Percentiles rank a stretch among this genome's conserved stretches.
These are phyloP conservation scores for Discostella stelligera DNA, from an alignment of 352 stramenopile genomes.

Conservation along the genomic window DNA sequence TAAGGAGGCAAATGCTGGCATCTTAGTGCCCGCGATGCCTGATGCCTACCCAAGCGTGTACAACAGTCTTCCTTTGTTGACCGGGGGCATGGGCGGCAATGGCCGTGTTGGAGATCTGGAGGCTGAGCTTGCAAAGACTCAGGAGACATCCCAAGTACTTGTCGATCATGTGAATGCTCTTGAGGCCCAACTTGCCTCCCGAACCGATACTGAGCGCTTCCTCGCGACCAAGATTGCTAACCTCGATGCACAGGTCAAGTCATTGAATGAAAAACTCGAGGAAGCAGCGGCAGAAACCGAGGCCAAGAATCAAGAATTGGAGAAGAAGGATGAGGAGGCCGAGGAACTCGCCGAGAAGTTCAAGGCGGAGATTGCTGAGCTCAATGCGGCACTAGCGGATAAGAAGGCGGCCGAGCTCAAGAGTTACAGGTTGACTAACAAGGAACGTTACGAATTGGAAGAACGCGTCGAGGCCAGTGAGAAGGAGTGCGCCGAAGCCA, in stretches of 20 bases:
- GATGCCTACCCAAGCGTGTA: background rate
- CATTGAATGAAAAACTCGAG: constrained; percentile 36
- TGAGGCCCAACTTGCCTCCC: constrained; percentile 62
- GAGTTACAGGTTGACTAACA: constrained; percentile 54
- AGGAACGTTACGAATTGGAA: constrained; percentile 41
- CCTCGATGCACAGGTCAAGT: constrained; percentile 57
- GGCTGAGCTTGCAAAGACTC: constrained; percentile 63
- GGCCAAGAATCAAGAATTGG: constrained; percentile 43
- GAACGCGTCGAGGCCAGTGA: constrained; percentile 48
- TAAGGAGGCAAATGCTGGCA: constrained; percentile 22
- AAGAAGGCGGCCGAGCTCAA: constrained; percentile 41
- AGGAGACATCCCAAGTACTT: constrained; percentile 69
- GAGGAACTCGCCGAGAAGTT: constrained; percentile 30
- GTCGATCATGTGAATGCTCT: constrained; percentile 76
- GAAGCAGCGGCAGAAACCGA: constrained; percentile 45
- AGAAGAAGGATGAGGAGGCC: constrained; percentile 43
- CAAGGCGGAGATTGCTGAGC: constrained; percentile 33
- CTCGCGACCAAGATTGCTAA: constrained; percentile 72
- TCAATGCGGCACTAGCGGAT: constrained; percentile 33
- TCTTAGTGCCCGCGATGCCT: background rate
- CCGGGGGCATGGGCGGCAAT: background rate
- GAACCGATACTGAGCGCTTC: constrained; percentile 69
- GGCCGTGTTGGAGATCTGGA: constrained; percentile 52
- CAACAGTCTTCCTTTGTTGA: background rate
- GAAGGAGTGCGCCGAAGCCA: constrained; percentile 48